Percentiles rank a stretch among this genome's conserved stretches.
Evolutionary conservation across 2,329 filamentous ascomycete genomes (phyloP).

Genomic region (Coniochaeta hoffmannii): DNA sequence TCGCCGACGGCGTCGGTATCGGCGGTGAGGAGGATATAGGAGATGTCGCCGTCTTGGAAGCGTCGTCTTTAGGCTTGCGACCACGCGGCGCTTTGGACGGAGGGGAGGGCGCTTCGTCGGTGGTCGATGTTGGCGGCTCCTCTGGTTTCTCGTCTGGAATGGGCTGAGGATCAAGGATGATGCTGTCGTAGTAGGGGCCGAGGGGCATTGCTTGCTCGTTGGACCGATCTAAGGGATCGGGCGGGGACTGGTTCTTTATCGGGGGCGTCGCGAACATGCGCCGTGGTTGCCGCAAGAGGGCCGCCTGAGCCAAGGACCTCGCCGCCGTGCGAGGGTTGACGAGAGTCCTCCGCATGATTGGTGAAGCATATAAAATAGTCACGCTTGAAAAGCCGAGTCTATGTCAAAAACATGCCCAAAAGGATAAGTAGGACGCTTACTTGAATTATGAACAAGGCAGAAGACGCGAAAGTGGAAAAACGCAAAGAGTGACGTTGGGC

Average conservation of each 20-base stretch:
- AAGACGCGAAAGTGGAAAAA: too few relatives aligned
- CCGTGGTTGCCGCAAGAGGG: constrained; percentile 9
- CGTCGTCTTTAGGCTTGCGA: constrained; percentile 17
- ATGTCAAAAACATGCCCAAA: too few relatives aligned
- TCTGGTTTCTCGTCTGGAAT: constrained; percentile 34
- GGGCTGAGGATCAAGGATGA: constrained; percentile 39
- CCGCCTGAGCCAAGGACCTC: constrained; percentile 9
- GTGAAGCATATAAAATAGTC: too few relatives aligned
- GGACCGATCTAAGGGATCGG: constrained; percentile 17
- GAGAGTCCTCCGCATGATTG: constrained; percentile 14
- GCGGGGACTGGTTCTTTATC: constrained; percentile 18
- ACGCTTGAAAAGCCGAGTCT: too few relatives aligned
- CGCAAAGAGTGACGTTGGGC: neutral
- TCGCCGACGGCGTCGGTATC: constrained; percentile 32
- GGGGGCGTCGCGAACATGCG: constrained; percentile 15
- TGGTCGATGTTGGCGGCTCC: constrained; percentile 32
- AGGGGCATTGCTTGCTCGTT: constrained; percentile 40
- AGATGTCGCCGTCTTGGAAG: constrained; percentile 16
- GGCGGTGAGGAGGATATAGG: constrained; percentile 22
- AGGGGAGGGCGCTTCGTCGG: constrained; percentile 12
- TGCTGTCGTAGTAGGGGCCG: constrained; percentile 52
- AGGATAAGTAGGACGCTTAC: too few relatives aligned
- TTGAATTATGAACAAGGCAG: neutral
- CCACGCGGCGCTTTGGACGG: constrained; percentile 4
- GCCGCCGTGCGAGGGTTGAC: constrained; percentile 8